A percentile compares a stretch with the other conserved stretches of the same genome.
These are phyloP conservation scores for Entomortierella parvispora DNA, from an alignment of 192 early-diverging fungal species.

Conservation along the genomic window DNA sequence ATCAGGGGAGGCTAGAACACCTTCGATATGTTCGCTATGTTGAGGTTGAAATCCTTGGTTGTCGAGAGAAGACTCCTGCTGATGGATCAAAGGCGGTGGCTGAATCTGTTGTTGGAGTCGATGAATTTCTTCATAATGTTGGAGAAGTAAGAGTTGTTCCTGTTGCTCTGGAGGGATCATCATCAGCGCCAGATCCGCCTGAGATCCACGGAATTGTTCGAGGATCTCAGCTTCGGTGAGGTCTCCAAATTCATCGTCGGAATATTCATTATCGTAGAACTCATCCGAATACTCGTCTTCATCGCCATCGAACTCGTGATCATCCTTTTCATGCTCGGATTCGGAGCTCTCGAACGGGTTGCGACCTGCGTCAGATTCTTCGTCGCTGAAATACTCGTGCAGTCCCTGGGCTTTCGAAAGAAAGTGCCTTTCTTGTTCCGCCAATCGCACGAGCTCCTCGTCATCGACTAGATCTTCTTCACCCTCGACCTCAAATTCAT, in stretches of 20 bases:
- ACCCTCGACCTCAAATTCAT: conserved; percentile 34
- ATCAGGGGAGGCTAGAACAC: neutral
- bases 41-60: neutral
- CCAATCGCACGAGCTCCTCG: conserved; percentile 31
- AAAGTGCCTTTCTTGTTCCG: conserved; percentile 32
- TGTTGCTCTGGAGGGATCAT: conserved; percentile 52
- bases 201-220: conserved; percentile 25
- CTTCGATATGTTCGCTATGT: neutral
- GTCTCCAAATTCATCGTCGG: conserved; percentile 35
- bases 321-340: conserved; percentile 30
- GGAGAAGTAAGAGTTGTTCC: conserved; percentile 40
- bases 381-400: conserved; percentile 32
- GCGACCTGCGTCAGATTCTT: conserved; percentile 32
- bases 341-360: conserved; percentile 46
- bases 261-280: conserved; percentile 45
- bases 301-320: conserved; percentile 33
- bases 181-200: conserved; percentile 38
- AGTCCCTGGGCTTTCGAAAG: conserved; percentile 33
- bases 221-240: conserved; percentile 32
- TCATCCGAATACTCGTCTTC: conserved; percentile 53
- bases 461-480: conserved; percentile 36
- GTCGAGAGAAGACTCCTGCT: neutral
- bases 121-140: conserved; percentile 43
- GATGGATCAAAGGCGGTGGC: conserved; percentile 7
- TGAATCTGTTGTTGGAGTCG: conserved; percentile 39